These are phyloP conservation scores for Zoysia japonica DNA, from an alignment of 176 grass and related monocot genomes.

Conservation along the genomic window DNA sequence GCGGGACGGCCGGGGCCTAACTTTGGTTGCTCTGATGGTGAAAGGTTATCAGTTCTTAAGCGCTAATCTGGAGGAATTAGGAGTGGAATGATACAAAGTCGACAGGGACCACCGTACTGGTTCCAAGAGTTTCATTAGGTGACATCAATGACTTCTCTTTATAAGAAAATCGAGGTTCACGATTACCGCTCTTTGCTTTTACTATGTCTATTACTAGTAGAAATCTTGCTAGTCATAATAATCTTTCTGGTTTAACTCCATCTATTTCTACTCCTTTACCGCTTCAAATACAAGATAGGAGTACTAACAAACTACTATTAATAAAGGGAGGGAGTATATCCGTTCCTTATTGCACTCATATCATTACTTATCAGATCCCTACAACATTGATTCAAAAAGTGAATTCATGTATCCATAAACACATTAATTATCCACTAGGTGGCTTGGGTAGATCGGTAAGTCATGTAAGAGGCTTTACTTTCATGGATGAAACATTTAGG, in stretches of 20 bases:
- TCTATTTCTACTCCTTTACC: background rate
- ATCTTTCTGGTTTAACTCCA: too few species aligned
- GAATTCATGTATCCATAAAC: too few species aligned
- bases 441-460: too few species aligned
- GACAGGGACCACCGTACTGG: background rate
- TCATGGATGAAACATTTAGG: background rate
- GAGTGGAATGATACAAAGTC: background rate
- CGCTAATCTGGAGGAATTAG: background rate
- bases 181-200: background rate
- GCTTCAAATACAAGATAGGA: background rate
- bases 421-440: too few species aligned
- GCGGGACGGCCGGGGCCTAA: conserved; percentile 2
- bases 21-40: background rate
- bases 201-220: background rate
- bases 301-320: too few species aligned
- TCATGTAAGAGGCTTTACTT: background rate
- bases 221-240: background rate
- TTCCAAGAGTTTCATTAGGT: background rate
- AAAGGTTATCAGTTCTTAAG: background rate
- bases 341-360: too few species aligned
- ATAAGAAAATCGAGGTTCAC: too few species aligned
- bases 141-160: background rate
- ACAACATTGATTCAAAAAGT: too few species aligned
- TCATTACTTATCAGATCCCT: too few species aligned
- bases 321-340: too few species aligned